Base-by-base conservation (phyloP, 345 rosid genomes). In the Rhizophora mangle region DNA sequence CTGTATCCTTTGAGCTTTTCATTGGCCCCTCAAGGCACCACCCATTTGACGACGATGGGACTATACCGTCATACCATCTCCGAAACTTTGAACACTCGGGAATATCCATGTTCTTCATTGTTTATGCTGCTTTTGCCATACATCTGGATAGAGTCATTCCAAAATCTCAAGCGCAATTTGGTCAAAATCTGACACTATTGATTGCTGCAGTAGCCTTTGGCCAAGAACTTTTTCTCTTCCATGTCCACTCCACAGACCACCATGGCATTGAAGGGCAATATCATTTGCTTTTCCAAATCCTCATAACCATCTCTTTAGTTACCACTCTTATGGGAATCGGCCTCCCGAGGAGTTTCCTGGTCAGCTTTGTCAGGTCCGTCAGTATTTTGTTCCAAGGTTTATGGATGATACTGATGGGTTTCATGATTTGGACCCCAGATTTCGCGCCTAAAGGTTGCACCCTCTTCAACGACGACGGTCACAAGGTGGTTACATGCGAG, bases 211-310 rank as follows among this genome's bases (percentile, higher is more conserved):
- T 86, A 7, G 90, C 95, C 24, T 85, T 92, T 55, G 80, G 79
- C 0, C 96, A 90, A 49, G 81, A 92, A 69, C 76, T 88, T 7
- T 73, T 92, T 58, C 78, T 92, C 24, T 90, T 92, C 80, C 90
- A 74, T 71, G 83, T 90, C 39, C 98, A 88, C 75, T 86, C 97
- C 0, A 59, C 95, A 19, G 96, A 88, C 51, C 96, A 93, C 68
- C 84, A 69, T 67, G 96, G 96, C 16, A 79, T 93, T 21, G 91
- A 93, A 73, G 96, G 98, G 0, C 95, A 87, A 19, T 93, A 90
- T 74, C 98, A 90, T 64, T 68, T 88, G 65, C 85, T 88, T 49
- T 75, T 90, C 51, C 98, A 93, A 72, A 51, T 83, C 15, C 69
- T 74, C 3, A 75, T 93, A 6, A 43, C 72, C 5, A 83, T 90